A percentile compares a stretch with the other conserved stretches of the same genome.
Evolutionary conservation across 192 early-diverging fungal species (phyloP).

Genomic region (Backusella circina): DNA sequence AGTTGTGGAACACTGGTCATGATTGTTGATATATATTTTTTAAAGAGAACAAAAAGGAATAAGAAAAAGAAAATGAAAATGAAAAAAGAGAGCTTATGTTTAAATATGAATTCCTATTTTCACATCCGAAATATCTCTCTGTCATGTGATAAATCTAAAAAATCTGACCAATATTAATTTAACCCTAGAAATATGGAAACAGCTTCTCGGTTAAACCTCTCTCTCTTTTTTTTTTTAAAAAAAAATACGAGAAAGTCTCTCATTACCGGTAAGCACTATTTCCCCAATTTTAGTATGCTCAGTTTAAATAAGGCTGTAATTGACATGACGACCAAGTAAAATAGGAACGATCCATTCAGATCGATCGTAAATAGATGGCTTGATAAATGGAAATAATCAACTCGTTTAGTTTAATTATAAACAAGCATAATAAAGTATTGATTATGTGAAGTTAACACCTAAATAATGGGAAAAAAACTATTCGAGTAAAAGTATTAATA

Average conservation of each 20-base stretch:
- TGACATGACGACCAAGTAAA: too few relatives aligned
- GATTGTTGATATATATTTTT: not conserved
- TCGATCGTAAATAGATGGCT: too few relatives aligned
- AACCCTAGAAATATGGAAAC: not conserved
- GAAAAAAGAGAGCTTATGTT: too few relatives aligned
- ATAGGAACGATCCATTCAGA: too few relatives aligned
- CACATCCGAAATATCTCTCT: not conserved
- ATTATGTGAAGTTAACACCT: too few relatives aligned
- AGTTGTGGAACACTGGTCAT: constrained; percentile 27
- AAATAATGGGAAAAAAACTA: too few relatives aligned
- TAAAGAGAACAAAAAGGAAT: not conserved
- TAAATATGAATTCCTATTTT: not conserved
- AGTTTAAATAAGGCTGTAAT: too few relatives aligned
- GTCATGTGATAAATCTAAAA: not conserved
- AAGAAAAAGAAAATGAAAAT: not conserved
- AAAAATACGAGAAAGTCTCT: not conserved
- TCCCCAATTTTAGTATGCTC: not conserved
- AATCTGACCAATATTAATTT: not conserved
- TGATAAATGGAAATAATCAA: too few relatives aligned
- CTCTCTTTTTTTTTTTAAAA: too few relatives aligned
- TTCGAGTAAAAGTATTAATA: too few relatives aligned
- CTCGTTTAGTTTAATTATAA: too few relatives aligned
- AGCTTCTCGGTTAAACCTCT: not conserved
- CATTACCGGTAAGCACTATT: not conserved
- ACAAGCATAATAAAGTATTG: too few relatives aligned